Conservation (phyloP, 345 rosid genomes). For the Durio zibethinus region DNA sequence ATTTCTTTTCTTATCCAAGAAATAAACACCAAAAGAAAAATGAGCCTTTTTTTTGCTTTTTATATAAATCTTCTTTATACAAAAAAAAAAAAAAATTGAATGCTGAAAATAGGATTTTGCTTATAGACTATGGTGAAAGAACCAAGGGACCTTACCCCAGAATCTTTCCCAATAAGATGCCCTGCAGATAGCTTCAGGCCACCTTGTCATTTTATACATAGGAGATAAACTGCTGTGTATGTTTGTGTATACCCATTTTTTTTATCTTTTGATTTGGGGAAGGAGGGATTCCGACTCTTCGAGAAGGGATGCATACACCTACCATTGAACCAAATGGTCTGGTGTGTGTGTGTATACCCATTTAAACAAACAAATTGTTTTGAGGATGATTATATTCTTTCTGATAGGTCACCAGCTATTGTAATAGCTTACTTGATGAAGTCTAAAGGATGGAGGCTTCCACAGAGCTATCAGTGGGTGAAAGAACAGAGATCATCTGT, state of each 20-base stretch:
- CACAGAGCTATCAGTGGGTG: slow-evolving; percentile 85
- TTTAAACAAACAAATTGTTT: not conserved
- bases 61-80: not conserved
- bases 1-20: slow-evolving; percentile 3
- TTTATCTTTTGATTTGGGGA: not conserved
- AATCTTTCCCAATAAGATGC: not conserved
- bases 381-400: slow-evolving; percentile 11
- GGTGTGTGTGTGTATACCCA: not conserved
- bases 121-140: not conserved
- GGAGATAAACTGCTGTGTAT: not conserved
- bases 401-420: slow-evolving; percentile 79
- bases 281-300: not conserved
- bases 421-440: slow-evolving; percentile 94
- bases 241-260: not conserved
- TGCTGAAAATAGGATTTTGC: not conserved
- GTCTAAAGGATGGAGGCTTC: slow-evolving; percentile 82
- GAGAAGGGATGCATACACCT: not conserved
- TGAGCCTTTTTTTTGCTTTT: not conserved
- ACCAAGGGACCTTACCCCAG: slow-evolving; percentile 7
- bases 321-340: not conserved
- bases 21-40: not conserved
- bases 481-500: slow-evolving; percentile 75
- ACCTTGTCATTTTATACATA: not conserved
- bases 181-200: not conserved
- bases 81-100: not conserved